Base-by-base conservation (phyloP, 1,284 basidiomycete genomes). In the Pascua sp. region DNA sequence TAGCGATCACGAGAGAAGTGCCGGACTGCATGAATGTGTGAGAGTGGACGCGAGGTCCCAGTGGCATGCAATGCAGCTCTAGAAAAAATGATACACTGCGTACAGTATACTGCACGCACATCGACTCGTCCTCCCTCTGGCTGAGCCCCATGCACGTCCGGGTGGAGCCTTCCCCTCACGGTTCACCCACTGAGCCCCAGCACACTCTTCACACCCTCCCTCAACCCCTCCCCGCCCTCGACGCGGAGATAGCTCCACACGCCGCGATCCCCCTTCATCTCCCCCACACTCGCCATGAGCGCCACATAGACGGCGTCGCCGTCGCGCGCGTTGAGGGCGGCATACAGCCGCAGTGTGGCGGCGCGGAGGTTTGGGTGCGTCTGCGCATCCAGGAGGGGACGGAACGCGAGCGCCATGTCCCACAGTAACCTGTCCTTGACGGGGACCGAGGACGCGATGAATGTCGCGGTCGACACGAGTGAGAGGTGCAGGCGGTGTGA, bases 241-340 rank as follows among this genome's bases (percentile, higher is more conserved):
- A 71, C 67, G 17, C 45, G 53, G 15, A 76, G 57, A 49, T 71
- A 71, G 5, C 42, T 59, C 67, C 72, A 71, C 18, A 66, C 54
- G 1, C 60, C 63, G 12, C 61, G n/a, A 38, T 63, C 58, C 1
- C 50, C 68, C 15, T 56, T 47, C 42, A 66, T 39, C n/a, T 72
- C 71, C 2, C 81, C 82, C 50, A 79, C 70, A n/a, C 41, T 43
- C 5, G 49, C 53, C 39, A 12, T 41, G 15, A 95, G 76, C 9
- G 81, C 85, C 42, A 93, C 71, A 91, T 91, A 95, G 5, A 93
- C 85, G 1, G 85, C 83, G 75, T 95, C 92, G 43, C 81, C 81
- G 66, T 94, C 90, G 15, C 83, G 80, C 60, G 68, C 72, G 24
- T 77, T 80, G 42, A 91, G 79, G 16, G 82, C 82, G 4, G 69